Evolutionary conservation across 306 rosid species (phyloP).

Genomic region (Trifolium fragiferum): DNA sequence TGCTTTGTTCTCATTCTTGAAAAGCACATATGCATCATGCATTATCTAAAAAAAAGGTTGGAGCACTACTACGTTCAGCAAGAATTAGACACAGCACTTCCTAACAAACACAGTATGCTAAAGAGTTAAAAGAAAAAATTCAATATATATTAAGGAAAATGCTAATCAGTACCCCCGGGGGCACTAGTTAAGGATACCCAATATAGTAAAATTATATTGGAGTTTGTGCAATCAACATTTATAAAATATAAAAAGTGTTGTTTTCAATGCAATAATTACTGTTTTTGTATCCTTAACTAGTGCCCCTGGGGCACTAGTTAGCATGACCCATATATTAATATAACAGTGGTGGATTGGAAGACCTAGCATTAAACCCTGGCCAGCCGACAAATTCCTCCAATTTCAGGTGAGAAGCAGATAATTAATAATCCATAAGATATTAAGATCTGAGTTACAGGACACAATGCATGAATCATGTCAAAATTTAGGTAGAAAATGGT

Average conservation of each 20-base stretch:
- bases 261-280: no score
- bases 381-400: slow-evolving; percentile 20
- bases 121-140: not conserved
- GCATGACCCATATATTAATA: no score
- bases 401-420: slow-evolving; percentile 20
- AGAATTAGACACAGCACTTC: slow-evolving; percentile 18
- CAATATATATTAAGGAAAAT: no score
- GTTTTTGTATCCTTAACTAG: no score
- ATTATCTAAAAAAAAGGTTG: slow-evolving; percentile 14
- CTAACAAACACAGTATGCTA: slow-evolving; percentile 10
- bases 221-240: no score
- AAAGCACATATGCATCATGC: slow-evolving; percentile 23
- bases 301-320: no score
- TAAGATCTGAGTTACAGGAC: slow-evolving; percentile 9
- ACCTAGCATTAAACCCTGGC: slow-evolving; percentile 23
- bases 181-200: no score
- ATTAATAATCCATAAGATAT: slow-evolving; percentile 17
- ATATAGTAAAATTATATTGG: no score
- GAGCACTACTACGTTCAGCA: slow-evolving; percentile 21
- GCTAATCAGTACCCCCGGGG: no score
- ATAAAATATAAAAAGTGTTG: no score
- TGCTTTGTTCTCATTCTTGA: not conserved
- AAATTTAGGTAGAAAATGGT: slow-evolving; percentile 14
- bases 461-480: slow-evolving; percentile 5
- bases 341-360: slow-evolving; percentile 21